Evolutionary conservation across 306 rosid species (phyloP), one percentile per base, ranked within the genome.

Genomic region (Medicago truncatula): DNA sequence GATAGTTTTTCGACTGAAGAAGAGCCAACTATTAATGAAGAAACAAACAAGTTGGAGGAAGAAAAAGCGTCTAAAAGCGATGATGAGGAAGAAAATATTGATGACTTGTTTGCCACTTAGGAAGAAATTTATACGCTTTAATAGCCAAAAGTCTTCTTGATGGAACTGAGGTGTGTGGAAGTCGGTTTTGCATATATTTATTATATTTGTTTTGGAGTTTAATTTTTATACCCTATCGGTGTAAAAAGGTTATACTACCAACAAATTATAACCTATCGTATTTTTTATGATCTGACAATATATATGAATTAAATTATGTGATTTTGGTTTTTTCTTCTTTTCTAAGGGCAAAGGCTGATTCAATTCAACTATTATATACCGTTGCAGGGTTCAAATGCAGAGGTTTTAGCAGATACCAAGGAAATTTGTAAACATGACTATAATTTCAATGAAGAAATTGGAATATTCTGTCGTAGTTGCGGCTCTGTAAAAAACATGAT

Each of bases 61-160:
- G 69, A 70, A 60, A 84, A 85, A 52, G 44, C 8, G 16, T 46
- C 78, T 6, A 53, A 17, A 10, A 15, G 9, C 12, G 25, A 47
- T 11, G 49, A 63, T 40, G 87, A 87, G 58, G 85, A 83, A 12
- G 91, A 76, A 79, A 88, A 84, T 71, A 57, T 23, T 49, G 86
- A 92, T 17, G 91, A 93, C 70, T 82, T 79, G 52, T 91, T 82
- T 4, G 81, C 75, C 82, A 41, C 90, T 80, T 94, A 97, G 97
- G 84, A 84, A 81, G 98, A 94, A 85, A 80, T 90, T 89, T 92
- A 94, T 60, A 73, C 89, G 86, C 90, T 36, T 66, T 90, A 82
- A 88, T 94, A 65, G 88, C 96, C 14, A 49, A 56, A 61, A 83
- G 86, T 83, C 85, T 93, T 38, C 43, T 44, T n/a, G 95, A 90